These are phyloP conservation scores for Phlebopus sp. DNA, from an alignment of 1,284 basidiomycete genomes.

Conservation along the genomic window DNA sequence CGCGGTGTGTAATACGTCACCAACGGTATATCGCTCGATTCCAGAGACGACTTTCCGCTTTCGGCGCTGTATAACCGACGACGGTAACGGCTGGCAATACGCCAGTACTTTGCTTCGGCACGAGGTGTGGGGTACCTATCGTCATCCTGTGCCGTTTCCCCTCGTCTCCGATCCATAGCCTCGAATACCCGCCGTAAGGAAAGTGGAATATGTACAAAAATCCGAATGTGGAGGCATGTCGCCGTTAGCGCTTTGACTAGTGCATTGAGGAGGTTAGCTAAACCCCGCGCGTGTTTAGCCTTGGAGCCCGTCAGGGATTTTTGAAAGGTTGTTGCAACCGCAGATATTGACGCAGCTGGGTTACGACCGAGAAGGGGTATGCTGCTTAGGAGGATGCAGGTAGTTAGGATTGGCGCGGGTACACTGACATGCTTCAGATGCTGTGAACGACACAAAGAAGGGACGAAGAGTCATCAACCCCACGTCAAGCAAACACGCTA, in stretches of 20 bases:
- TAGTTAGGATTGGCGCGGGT: conserved; percentile 6
- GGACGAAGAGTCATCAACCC: not conserved
- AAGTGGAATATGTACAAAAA: conserved; percentile 11
- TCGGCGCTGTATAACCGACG: conserved; percentile 28
- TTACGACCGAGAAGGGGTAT: conserved; percentile 7
- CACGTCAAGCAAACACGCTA: not conserved
- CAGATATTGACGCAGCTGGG: conserved; percentile 3
- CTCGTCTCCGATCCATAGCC: not conserved
- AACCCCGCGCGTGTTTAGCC: not conserved
- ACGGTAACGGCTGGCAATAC: conserved; percentile 23
- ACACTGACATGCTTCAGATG: conserved; percentile 5
- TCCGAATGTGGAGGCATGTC: conserved; percentile 15
- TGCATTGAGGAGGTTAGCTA: conserved; percentile 11
- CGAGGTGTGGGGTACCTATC: conserved; percentile 20
- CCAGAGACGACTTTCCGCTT: not conserved
- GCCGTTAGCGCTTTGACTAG: conserved; percentile 15
- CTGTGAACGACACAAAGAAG: conserved; percentile 1
- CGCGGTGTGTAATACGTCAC: conserved; percentile 30
- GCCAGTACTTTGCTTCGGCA: conserved; percentile 33
- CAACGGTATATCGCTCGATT: conserved; percentile 14
- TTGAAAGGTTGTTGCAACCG: conserved; percentile 9
- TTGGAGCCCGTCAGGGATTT: conserved; percentile 8
- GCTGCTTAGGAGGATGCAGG: conserved; percentile 12
- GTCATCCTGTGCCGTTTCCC: not conserved
- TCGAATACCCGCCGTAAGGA: conserved; percentile 10